Percentiles rank a stretch among this genome's conserved stretches.
phyloP scores from a whole-genome alignment of 164 flowering plant genomes.

The Euptelea pleiosperma region DNA sequence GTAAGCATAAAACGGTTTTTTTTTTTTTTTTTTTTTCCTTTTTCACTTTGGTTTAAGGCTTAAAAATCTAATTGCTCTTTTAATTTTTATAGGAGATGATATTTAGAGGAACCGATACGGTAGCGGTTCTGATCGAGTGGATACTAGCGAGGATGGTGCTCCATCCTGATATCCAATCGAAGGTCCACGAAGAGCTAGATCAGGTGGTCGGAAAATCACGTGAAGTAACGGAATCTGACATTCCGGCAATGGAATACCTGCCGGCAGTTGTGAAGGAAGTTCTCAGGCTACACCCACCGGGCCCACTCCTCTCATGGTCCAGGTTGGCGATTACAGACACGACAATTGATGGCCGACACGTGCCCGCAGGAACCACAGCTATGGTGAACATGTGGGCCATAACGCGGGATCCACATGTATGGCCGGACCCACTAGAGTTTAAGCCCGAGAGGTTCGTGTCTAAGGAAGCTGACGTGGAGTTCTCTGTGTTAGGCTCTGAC shows the following conservation, averaged over 20 bases:
- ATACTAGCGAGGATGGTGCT: constrained; percentile 30
- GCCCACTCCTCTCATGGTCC: constrained; percentile 65
- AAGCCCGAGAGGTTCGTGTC: constrained; percentile 53
- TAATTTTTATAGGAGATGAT: constrained; percentile 29
- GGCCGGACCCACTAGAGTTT: constrained; percentile 57
- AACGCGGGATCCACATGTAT: constrained; percentile 46
- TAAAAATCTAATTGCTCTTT: not conserved
- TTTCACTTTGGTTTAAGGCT: no score
- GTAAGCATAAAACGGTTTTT: constrained; percentile 29
- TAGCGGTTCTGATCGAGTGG: constrained; percentile 38
- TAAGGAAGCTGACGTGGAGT: constrained; percentile 27
- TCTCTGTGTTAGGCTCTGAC: constrained; percentile 56
- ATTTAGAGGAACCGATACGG: constrained; percentile 40
- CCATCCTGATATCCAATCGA: constrained; percentile 26
- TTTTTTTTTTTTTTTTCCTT: no score
- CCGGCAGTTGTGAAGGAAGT: constrained; percentile 48
- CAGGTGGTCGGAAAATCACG: constrained; percentile 30
- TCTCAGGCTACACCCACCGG: constrained; percentile 56
- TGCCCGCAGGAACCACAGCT: constrained; percentile 80
- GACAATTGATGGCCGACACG: constrained; percentile 49
- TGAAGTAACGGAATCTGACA: constrained; percentile 35
- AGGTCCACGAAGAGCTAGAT: constrained; percentile 31
- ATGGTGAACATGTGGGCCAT: constrained; percentile 98
- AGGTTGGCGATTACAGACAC: constrained; percentile 56
- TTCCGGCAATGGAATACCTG: constrained; percentile 36